Conservation (phyloP, 768 basidiomycete genomes). For the Leccinellum luteum region DNA sequence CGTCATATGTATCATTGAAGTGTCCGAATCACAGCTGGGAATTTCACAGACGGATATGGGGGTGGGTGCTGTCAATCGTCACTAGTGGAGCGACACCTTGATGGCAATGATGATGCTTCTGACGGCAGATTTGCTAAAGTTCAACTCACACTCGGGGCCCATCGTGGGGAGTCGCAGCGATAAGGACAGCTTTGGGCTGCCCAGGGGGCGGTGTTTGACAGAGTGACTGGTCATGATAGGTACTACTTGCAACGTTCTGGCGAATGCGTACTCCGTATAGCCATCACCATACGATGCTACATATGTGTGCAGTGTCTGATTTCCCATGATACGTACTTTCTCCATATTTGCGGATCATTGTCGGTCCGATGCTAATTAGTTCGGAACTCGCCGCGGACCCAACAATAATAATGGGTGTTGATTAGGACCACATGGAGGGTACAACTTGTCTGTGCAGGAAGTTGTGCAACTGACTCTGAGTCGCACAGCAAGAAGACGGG, state of each 20-base stretch:
- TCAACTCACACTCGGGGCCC: neutral
- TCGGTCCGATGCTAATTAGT: neutral
- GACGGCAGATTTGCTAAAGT: neutral
- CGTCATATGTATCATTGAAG: neutral
- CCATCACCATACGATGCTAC: too few species aligned
- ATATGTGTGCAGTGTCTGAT: neutral
- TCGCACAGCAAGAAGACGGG: neutral
- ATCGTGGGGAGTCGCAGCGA: neutral
- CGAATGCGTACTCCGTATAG: neutral
- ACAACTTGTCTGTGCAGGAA: neutral
- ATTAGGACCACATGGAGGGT: neutral
- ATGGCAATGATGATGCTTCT: neutral
- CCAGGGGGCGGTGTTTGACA: neutral
- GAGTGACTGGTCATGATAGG: neutral
- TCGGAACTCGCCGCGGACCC: neutral
- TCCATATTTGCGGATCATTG: neutral
- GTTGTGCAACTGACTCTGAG: neutral
- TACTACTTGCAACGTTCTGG: neutral
- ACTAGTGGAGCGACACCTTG: neutral
- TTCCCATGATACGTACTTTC: neutral
- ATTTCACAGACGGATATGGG: slow-evolving; percentile 3
- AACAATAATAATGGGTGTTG: neutral
- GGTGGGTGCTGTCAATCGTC: neutral
- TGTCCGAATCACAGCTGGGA: slow-evolving; percentile 6
- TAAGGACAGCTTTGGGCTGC: neutral